These are phyloP conservation scores for Neoascochyta sp. DNA, from an alignment of 2,329 filamentous ascomycete genomes.

Conservation along the genomic window DNA sequence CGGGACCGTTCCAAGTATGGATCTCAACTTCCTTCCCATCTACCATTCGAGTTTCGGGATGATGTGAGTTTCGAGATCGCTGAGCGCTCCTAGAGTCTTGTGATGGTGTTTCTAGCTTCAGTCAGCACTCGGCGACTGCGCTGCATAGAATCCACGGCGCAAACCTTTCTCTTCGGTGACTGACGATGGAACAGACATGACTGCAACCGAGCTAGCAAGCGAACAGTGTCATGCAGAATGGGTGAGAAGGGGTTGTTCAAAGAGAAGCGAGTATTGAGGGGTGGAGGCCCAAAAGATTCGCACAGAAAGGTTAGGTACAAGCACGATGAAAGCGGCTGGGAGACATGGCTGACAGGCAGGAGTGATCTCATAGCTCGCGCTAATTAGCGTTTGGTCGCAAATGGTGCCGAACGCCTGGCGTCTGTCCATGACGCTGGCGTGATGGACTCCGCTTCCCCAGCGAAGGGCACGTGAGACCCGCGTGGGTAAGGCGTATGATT, in stretches of 20 bases:
- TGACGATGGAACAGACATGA: conserved; percentile 10
- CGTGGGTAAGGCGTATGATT: neutral
- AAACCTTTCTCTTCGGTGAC: conserved; percentile 11
- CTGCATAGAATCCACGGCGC: neutral
- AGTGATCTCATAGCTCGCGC: conserved; percentile 5
- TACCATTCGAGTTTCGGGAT: conserved; percentile 8
- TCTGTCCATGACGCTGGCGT: conserved; percentile 5
- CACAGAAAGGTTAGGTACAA: neutral
- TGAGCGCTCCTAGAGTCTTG: conserved; percentile 4
- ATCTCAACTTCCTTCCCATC: conserved; percentile 24
- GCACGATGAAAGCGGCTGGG: neutral
- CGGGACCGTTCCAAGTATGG: conserved; percentile 20
- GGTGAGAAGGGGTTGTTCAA: neutral
- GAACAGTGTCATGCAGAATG: conserved; percentile 1
- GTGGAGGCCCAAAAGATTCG: neutral
- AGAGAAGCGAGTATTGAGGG: neutral
- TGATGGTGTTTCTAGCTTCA: conserved; percentile 1
- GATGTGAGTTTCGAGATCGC: conserved; percentile 3
- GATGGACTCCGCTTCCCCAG: neutral
- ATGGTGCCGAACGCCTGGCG: neutral
- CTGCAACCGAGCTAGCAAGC: conserved; percentile 1
- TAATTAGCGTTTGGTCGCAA: neutral
- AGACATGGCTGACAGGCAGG: conserved; percentile 1
- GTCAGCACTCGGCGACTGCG: neutral
- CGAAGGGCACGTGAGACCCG: neutral